These are phyloP conservation scores for Beauveria sp. DNA, from an alignment of 2,329 filamentous ascomycete genomes.

Conservation along the genomic window DNA sequence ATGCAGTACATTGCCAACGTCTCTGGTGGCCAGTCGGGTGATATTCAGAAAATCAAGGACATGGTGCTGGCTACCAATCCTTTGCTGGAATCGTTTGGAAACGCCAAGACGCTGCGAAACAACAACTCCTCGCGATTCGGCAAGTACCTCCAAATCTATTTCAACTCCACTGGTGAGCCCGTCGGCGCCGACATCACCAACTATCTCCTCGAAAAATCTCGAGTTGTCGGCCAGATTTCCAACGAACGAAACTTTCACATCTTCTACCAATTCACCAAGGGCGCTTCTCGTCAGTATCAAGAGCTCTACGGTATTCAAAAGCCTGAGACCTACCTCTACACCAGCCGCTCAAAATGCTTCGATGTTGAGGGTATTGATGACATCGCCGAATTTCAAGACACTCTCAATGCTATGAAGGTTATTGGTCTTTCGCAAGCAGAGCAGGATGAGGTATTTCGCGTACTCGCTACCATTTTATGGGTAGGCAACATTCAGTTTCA, in stretches of 20 bases:
- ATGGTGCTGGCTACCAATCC: conserved; percentile 99
- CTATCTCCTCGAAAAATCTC: conserved; percentile 89
- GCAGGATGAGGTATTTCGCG: conserved; percentile 94
- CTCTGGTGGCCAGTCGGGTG: conserved; percentile 74
- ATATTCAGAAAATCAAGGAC: conserved; percentile 95
- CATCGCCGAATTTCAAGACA: conserved; percentile 79
- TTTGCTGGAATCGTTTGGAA: conserved; percentile 92
- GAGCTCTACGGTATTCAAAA: conserved; percentile 85
- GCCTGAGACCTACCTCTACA: conserved; percentile 89
- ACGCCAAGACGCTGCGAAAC: conserved; percentile 94
- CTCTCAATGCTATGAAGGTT: conserved; percentile 85
- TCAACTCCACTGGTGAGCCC: conserved; percentile 84
- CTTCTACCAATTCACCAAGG: conserved; percentile 98
- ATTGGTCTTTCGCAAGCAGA: conserved; percentile 84
- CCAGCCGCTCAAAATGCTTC: conserved; percentile 87
- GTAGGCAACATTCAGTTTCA: conserved; percentile 86
- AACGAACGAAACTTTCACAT: conserved; percentile 99
- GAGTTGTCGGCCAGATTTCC: conserved; percentile 88
- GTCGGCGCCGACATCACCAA: conserved; percentile 97
- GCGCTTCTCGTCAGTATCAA: conserved; percentile 77
- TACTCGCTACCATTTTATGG: conserved; percentile 88
- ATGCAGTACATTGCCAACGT: conserved; percentile 99
- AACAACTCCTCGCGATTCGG: conserved; percentile 99
- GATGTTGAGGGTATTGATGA: conserved; percentile 95
- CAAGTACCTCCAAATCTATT: conserved; percentile 96